phyloP scores from a whole-genome alignment of 208 protist genomes.

The Acanthamoeba sp. region DNA sequence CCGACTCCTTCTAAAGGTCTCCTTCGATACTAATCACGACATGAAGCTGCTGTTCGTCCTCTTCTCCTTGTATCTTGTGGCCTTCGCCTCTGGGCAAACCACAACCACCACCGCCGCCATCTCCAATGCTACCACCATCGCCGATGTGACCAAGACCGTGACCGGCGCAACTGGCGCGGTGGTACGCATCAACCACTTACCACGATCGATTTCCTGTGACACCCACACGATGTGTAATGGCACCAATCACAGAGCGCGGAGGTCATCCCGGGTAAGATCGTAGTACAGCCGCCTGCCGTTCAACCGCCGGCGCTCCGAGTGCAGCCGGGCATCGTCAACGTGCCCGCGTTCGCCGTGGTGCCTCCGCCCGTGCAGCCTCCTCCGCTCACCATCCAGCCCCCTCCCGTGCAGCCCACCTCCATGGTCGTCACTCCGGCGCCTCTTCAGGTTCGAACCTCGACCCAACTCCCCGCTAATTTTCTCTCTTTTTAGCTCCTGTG shows the following conservation, averaged over 20 bases:
- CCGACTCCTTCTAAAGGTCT: too few species aligned
- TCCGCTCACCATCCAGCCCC: not conserved
- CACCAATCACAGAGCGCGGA: constrained; percentile 38
- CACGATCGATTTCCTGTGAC: not conserved
- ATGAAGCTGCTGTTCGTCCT: constrained; percentile 15
- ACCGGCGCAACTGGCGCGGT: not conserved
- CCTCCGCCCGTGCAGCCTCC: not conserved
- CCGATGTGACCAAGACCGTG: not conserved
- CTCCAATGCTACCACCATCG: not conserved
- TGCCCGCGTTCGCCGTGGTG: not conserved
- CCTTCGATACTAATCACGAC: too few species aligned
- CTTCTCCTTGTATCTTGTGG: not conserved
- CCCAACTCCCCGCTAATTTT: not conserved
- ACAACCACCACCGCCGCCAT: not conserved
- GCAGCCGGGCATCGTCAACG: constrained; percentile 29
- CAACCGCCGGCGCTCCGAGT: not conserved
- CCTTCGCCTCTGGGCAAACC: not conserved
- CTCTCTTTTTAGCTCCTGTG: not conserved
- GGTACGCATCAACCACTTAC: not conserved
- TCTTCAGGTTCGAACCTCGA: not conserved
- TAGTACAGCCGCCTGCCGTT: constrained; percentile 15
- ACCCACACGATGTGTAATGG: too few species aligned
- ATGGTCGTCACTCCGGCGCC: not conserved
- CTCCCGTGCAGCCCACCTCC: constrained; percentile 23
- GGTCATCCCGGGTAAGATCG: constrained; percentile 35